Evolutionary conservation across 768 basidiomycete genomes (phyloP), one percentile per base, ranked within the genome.

Genomic region (Cystofilobasidium ferigula): DNA sequence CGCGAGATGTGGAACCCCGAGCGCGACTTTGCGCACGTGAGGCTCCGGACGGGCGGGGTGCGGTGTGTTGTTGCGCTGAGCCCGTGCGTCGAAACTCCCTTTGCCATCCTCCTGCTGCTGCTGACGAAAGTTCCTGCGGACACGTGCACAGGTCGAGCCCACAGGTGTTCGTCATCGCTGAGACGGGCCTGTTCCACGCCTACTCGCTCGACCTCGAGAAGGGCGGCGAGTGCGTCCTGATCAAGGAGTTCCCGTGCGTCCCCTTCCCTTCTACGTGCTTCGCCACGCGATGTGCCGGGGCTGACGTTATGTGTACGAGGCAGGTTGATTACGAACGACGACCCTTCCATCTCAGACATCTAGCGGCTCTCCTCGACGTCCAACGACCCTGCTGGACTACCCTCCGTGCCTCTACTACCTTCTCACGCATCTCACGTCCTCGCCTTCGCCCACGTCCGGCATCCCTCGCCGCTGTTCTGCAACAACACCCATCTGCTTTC

Each of bases 1-100:
- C 89, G 91, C 24, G 94, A 95, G 74, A 84, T 98, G 78, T 99
- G 93, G 92, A 95, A 98, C 71, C 95, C 95, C 0, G 82, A 89
- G 40, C 80, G 94, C 9, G 94, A 95, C 73, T 98, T 98, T 73
- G 95, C 94, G 0, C 93, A 82, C 74, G 78, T 94, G 65, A 84
- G 88, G 72, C 76, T 99, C 28, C 90, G 74, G 62, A 62, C 69
- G n/a, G 92, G 59, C 81, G 84, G 76, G 3, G 84, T 85, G 14
- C 81, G 89, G 66, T 91, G 87, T 72, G 85, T 93, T 20, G 92
- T 95, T 47, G 94, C 89, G 0, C 76, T 98, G 63, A 88, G 86
- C 74, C 85, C 86, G 91, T 93, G 73, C 72, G 86, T 82, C 10
- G 28, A 54, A 22, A 54, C 32, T 57, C 35, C 28, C 40, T 7